Evolutionary conservation across 225 moss, liverwort and hornwort genomes (phyloP).

Genomic region (Physcomitrium patens): DNA sequence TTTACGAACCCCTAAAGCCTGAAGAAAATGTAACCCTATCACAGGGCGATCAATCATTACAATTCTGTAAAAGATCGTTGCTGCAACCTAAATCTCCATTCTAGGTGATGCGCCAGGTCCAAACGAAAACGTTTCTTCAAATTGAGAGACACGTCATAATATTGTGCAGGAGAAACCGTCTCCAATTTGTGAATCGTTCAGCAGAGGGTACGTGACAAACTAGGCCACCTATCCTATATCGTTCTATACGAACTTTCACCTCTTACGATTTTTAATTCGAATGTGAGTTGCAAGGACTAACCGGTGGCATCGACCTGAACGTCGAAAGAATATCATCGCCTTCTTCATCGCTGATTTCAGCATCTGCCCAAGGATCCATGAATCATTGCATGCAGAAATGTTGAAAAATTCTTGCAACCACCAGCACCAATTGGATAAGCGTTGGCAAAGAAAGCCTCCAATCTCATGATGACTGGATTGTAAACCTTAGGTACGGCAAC

Average conservation of each 20-base stretch:
- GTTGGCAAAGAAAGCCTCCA: conserved; percentile 2
- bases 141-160: not conserved
- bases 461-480: not conserved
- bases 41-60: not conserved
- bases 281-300: not conserved
- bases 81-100: not conserved
- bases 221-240: not conserved
- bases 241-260: not conserved
- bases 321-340: not conserved
- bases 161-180: not conserved
- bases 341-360: conserved; percentile 17
- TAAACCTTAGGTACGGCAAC: not conserved
- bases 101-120: not conserved
- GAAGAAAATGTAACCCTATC: not conserved
- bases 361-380: not conserved
- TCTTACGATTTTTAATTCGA: not conserved
- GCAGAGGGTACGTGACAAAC: not conserved
- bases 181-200: not conserved
- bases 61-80: not conserved
- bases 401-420: not conserved
- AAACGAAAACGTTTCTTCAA: not conserved
- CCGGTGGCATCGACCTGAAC: conserved; percentile 19
- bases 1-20: not conserved
- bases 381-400: not conserved
- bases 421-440: not conserved